Conservation (phyloP, 1,284 basidiomycete species). For the Fistulinella staudtii region DNA sequence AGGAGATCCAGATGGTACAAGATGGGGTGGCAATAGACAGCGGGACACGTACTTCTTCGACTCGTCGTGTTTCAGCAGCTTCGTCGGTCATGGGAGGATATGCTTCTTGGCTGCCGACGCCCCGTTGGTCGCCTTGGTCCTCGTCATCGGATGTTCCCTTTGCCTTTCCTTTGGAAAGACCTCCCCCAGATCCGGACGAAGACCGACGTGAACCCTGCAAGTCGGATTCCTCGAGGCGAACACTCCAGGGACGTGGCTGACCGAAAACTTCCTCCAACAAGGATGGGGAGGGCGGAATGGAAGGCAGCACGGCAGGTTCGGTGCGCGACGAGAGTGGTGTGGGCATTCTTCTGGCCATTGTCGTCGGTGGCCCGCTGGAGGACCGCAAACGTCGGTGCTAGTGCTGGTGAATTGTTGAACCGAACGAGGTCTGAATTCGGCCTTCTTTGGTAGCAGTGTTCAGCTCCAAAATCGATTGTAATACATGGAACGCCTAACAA, state of each 20-base stretch:
- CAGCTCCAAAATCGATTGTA: too few relatives aligned
- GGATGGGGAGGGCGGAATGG: conserved; percentile 39
- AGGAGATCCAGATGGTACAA: not conserved
- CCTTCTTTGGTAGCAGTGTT: conserved; percentile 1
- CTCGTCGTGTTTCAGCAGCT: conserved; percentile 57
- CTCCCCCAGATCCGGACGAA: conserved; percentile 13
- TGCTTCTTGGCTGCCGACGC: conserved; percentile 26
- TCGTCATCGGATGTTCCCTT: conserved; percentile 21
- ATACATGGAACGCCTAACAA: too few relatives aligned
- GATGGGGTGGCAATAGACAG: not conserved
- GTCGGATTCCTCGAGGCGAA: conserved; percentile 16
- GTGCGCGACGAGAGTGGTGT: conserved; percentile 13
- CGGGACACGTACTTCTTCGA: conserved; percentile 58
- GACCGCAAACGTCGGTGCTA: not conserved
- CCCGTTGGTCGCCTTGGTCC: conserved; percentile 20
- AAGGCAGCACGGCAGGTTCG: conserved; percentile 28
- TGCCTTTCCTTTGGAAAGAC: conserved; percentile 26
- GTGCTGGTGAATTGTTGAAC: conserved; percentile 2
- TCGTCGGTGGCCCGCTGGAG: conserved; percentile 1
- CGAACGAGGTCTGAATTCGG: conserved; percentile 11
- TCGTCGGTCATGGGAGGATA: conserved; percentile 69
- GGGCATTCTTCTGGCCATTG: conserved; percentile 21
- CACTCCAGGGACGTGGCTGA: conserved; percentile 35
- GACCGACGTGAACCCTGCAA: conserved; percentile 10
- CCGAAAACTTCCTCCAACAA: conserved; percentile 45